phyloP scores from a whole-genome alignment of 129 eudicot species.

The Flaveria ramosissima region DNA sequence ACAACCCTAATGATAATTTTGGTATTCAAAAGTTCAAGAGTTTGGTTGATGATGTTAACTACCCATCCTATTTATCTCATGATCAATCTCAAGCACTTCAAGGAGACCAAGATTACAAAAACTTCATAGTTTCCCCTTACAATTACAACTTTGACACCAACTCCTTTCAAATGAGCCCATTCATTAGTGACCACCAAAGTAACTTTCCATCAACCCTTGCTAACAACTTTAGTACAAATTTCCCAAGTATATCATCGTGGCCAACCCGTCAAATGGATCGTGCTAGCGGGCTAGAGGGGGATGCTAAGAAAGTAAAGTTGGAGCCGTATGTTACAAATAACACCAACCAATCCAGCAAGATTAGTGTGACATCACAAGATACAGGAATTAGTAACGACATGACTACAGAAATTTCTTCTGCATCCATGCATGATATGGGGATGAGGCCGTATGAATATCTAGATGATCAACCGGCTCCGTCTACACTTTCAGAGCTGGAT shows the following conservation, averaged over 20 bases:
- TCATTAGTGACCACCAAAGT: constrained; percentile 23
- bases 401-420: constrained; percentile 57
- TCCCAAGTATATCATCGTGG: constrained; percentile 30
- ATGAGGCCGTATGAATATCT: constrained; percentile 23
- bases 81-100: not conserved
- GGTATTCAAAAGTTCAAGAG: constrained; percentile 25
- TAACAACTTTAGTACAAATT: constrained; percentile 25
- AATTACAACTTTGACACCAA: constrained; percentile 35
- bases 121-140: constrained; percentile 37
- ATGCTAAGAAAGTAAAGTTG: constrained; percentile 30
- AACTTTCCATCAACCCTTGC: constrained; percentile 17
- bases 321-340: constrained; percentile 42
- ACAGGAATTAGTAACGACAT: constrained; percentile 65
- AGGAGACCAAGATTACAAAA: constrained; percentile 36
- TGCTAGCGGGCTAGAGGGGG: constrained; percentile 19
- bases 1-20: constrained; percentile 12
- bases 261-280: constrained; percentile 18
- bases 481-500: constrained; percentile 56
- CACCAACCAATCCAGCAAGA: constrained; percentile 51
- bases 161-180: constrained; percentile 32
- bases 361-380: constrained; percentile 63
- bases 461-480: constrained; percentile 5
- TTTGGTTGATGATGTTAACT: constrained; percentile 35
- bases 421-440: constrained; percentile 28
- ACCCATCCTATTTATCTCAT: constrained; percentile 34